phyloP scores from a whole-genome alignment of 306 rosid species.

The Urtica urens region DNA sequence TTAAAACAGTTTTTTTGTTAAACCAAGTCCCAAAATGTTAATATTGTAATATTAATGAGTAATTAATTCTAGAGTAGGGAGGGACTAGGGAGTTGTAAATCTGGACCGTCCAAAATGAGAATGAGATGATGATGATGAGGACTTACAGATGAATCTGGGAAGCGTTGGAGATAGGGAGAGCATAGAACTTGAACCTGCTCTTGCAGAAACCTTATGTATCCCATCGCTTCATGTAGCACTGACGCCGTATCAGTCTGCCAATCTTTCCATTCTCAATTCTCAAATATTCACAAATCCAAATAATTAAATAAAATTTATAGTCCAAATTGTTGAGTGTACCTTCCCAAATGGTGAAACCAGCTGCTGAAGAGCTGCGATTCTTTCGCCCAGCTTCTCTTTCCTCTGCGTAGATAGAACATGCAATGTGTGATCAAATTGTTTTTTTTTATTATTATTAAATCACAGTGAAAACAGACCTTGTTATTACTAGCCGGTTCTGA shows the following conservation, averaged over 20 bases:
- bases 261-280: background rate
- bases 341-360: slow-evolving; percentile 96
- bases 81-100: background rate
- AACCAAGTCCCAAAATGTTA: no score
- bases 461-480: no score
- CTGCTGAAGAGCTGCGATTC: slow-evolving; percentile 70
- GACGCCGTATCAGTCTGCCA: slow-evolving; percentile 92
- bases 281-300: background rate
- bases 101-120: background rate
- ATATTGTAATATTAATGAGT: no score
- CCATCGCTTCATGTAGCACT: slow-evolving; percentile 88
- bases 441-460: background rate
- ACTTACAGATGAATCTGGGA: slow-evolving; percentile 37
- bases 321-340: slow-evolving; percentile 30
- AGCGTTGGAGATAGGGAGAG: slow-evolving; percentile 64
- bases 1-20: no score
- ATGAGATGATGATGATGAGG: background rate
- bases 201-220: slow-evolving; percentile 78
- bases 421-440: no score
- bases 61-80: no score
- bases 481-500: no score
- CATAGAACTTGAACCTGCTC: slow-evolving; percentile 85
- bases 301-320: background rate
- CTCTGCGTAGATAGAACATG: slow-evolving; percentile 23
- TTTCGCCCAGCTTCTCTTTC: slow-evolving; percentile 77